Evolutionary conservation across 192 early-diverging fungal genomes (phyloP), one percentile per base, ranked within the genome.

Genomic region (Coemansia sp.): DNA sequence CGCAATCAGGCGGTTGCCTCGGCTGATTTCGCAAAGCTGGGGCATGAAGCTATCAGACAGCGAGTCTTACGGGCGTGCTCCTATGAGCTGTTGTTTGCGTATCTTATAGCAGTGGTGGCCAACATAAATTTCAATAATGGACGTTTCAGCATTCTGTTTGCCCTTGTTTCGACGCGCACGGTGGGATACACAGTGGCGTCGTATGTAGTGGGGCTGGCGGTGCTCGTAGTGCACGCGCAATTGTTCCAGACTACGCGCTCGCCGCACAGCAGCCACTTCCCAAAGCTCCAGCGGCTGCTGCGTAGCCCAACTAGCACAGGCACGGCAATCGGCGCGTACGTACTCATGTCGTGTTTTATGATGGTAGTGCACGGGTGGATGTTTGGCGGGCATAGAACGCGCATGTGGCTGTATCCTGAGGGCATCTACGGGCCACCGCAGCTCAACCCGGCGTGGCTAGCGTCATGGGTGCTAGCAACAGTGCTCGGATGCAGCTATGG

Each of bases 331-430:
- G 46, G 62, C 32, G 44, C 57, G 12, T 79, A 76, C 31, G 48
- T 63, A 42, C 34, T 45, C 12, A 37, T 72, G 53, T 62, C 77
- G 73, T 69, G 38, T 42, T 63, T 72, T 38, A 57, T 73, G 68
- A 60, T 73, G 12, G 17, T 68, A 50, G 64, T 76, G n/a, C 77
- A 79, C 41, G 42, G 70, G 25, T 45, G 53, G 42, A 65, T 79
- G 64, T 73, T 73, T 67, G 74, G 76, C 50, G 74, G 77, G 10
- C 60, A 42, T 17, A 34, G 17, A 11, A 37, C 72, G 38, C 64
- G 63, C 5, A 70, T 76, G 76, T 84, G 81, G 81, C 57, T 84
- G 65, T 71, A 79, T 62, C 76, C 81, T 0, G 81, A 84, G 59
- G 81, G 76, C 34, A 50, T 67, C 61, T 76, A 79, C 23, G 76